These are phyloP conservation scores for Mucor irregularis DNA, from an alignment of 371 early-diverging fungal species.

Conservation along the genomic window DNA sequence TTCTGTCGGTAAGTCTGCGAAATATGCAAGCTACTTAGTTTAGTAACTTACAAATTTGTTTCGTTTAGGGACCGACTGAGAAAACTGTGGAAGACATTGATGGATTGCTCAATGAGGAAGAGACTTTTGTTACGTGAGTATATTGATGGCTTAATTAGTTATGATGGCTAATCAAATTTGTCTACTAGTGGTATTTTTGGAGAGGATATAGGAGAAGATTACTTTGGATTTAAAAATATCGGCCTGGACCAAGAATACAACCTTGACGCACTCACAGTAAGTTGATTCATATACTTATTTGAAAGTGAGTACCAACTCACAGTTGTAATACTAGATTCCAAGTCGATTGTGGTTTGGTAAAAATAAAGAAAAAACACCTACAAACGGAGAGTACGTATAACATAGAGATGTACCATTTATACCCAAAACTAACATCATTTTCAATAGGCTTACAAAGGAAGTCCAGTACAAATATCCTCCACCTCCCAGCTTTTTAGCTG, in stretches of 20 bases:
- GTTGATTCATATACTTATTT: not conserved
- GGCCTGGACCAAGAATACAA: slow-evolving; percentile 74
- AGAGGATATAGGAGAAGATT: slow-evolving; percentile 84
- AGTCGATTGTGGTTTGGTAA: slow-evolving; percentile 70
- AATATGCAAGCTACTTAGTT: not conserved
- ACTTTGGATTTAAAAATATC: slow-evolving; percentile 86
- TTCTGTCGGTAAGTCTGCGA: slow-evolving; percentile 36
- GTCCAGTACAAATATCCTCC: slow-evolving; percentile 50
- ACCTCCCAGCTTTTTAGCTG: slow-evolving; percentile 65
- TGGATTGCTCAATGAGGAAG: slow-evolving; percentile 54
- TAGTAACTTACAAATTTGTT: not conserved
- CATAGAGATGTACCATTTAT: too few species aligned
- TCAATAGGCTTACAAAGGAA: slow-evolving; percentile 24
- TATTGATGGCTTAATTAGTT: not conserved
- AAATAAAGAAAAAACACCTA: slow-evolving; percentile 28
- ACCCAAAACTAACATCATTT: not conserved
- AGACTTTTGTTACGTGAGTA: slow-evolving; percentile 54
- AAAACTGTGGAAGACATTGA: slow-evolving; percentile 44
- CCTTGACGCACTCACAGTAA: slow-evolving; percentile 46
- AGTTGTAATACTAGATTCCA: slow-evolving; percentile 46
- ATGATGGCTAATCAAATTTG: not conserved
- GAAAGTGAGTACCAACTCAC: not conserved
- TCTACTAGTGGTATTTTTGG: slow-evolving; percentile 72
- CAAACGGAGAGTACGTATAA: not conserved
- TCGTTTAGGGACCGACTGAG: slow-evolving; percentile 34